phyloP scores from a whole-genome alignment of 1,139 yeast genomes.

The Yamadazyma membranifaciens region DNA sequence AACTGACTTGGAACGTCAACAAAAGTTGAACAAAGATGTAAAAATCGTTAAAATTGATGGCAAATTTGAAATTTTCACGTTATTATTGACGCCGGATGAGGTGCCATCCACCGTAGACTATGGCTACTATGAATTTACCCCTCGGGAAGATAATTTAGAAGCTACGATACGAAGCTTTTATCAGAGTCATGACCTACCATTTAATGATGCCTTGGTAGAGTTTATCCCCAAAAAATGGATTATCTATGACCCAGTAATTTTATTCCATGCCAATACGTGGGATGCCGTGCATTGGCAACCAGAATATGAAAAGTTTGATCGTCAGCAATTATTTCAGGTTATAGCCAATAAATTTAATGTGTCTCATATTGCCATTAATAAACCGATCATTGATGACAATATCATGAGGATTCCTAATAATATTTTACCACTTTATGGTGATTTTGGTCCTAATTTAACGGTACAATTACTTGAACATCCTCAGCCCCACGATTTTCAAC shows the following conservation, averaged over 20 bases:
- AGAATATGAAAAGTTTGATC: constrained; percentile 8
- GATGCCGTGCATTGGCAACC: constrained; percentile 34
- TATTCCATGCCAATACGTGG: constrained; percentile 49
- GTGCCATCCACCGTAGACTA: constrained; percentile 1
- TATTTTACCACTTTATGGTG: constrained; percentile 59
- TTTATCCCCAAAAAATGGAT: constrained; percentile 54
- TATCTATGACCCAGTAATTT: constrained; percentile 65
- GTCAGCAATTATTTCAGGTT: constrained; percentile 27
- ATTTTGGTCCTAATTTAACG: constrained; percentile 52
- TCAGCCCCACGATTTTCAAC: constrained; percentile 36
- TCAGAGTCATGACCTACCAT: not conserved
- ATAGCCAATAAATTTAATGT: constrained; percentile 15
- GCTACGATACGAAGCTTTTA: constrained; percentile 1
- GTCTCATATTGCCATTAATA: constrained; percentile 71
- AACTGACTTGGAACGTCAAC: constrained; percentile 20
- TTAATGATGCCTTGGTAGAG: not conserved
- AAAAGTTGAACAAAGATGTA: constrained; percentile 20
- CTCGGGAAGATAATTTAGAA: not conserved
- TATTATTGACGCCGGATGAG: not conserved
- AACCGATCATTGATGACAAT: constrained; percentile 57
- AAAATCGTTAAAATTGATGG: constrained; percentile 21
- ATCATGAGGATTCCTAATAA: constrained; percentile 63
- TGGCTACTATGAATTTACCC: constrained; percentile 1
- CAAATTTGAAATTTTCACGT: constrained; percentile 16
- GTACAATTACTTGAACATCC: constrained; percentile 35